Evolutionary conservation across 148 eudicot species (phyloP), one percentile per base, ranked within the genome.

Genomic region (Tetragonia tetragonoides): DNA sequence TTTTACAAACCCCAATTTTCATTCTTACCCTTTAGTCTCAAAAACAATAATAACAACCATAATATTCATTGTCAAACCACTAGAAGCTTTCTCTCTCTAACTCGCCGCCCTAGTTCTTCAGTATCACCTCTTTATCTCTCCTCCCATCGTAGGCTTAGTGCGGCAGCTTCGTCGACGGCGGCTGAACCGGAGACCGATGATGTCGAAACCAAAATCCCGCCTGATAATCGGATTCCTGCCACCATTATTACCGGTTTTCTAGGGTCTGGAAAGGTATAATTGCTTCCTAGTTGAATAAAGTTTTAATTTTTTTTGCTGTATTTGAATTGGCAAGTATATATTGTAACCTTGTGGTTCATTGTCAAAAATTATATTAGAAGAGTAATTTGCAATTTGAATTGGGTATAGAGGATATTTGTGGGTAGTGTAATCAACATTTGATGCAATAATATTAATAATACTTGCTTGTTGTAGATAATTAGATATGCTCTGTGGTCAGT

Each of bases 171-270:
- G 10, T 61, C 94, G 10, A 41, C 73, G 16, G 74, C 91, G 2
- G 85, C 82, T 28, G 78, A 86, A 6, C 49, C 82, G 20, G 87
- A 89, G 77, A 74, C 83, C 49, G 92, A 84, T 60, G 94, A 86
- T 74, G 80, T 86, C 39, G 42, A 59, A 23, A 90, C 97, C 34
- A 87, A 84, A 61, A 84, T 95, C 69, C 99, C 97, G 46, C 91
- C 89, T 18, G 99, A 95, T 84, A 78, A 93, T 85, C 84, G 99
- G 21, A 85, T 95, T 77, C 99, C 99, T 12, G 99, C 99, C 44
- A 95, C 99, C 40, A 91, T 95, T 44, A 95, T 95, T 5, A 95
- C 99, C 51, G 99, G 99, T 0, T 95, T 95, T 77, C 74, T 95
- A 75, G 99, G 99, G 23, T 95, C 99, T 49, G 99, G 99, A 68